Evolutionary conservation across 2,329 filamentous ascomycete species (phyloP).

Genomic region (Verticillium nubilum): DNA sequence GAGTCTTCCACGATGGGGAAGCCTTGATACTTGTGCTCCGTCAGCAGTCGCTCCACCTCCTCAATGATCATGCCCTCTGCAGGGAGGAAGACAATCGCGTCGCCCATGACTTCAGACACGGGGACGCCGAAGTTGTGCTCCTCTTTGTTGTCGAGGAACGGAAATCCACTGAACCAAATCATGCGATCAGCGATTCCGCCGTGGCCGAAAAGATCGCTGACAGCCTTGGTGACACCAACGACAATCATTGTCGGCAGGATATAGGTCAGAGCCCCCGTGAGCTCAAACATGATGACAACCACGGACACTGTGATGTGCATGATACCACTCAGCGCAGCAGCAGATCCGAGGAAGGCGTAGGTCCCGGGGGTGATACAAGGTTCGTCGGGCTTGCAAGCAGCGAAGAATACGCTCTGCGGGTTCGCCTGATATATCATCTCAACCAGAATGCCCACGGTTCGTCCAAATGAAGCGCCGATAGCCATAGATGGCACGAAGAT

Average conservation of each 20-base stretch:
- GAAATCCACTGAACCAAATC: conserved; percentile 98
- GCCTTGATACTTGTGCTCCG: conserved; percentile 79
- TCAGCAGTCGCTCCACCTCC: conserved; percentile 71
- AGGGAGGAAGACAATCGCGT: conserved; percentile 67
- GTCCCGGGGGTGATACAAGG: conserved; percentile 97
- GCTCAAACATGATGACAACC: conserved; percentile 98
- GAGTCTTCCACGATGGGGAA: conserved; percentile 84
- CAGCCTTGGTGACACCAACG: conserved; percentile 91
- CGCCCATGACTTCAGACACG: conserved; percentile 85
- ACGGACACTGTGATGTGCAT: conserved; percentile 98
- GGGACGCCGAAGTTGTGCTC: conserved; percentile 95
- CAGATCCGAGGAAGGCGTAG: conserved; percentile 92
- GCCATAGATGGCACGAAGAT: conserved; percentile 99
- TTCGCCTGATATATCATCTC: conserved; percentile 82
- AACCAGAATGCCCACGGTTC: conserved; percentile 90
- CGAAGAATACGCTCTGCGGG: conserved; percentile 78
- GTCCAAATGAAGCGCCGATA: conserved; percentile 87
- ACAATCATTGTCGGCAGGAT: conserved; percentile 99
- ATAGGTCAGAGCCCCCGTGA: conserved; percentile 95
- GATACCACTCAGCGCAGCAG: conserved; percentile 85
- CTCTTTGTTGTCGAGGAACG: conserved; percentile 95
- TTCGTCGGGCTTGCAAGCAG: conserved; percentile 82
- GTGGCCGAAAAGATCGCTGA: conserved; percentile 86
- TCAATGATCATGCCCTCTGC: conserved; percentile 67
- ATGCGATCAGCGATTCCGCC: conserved; percentile 96